Conservation (phyloP, 2,329 filamentous ascomycete species). For the Zasmidium angulare region DNA sequence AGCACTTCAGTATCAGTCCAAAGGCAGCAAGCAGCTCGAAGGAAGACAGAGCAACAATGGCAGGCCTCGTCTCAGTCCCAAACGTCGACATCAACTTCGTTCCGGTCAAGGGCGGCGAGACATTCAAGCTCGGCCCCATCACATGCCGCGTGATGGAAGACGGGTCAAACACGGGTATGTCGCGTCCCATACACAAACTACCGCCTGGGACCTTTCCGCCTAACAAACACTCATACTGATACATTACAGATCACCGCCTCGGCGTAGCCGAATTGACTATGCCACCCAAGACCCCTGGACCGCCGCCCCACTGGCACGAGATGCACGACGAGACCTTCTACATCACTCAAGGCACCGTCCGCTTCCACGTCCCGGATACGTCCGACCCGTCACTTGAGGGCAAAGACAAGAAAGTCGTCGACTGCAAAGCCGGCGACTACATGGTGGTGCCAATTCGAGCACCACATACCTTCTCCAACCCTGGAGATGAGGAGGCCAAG, state of each 20-base stretch:
- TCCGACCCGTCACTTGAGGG: slow-evolving; percentile 22
- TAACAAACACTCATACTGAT: neutral
- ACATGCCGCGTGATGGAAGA: slow-evolving; percentile 55
- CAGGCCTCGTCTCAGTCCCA: slow-evolving; percentile 38
- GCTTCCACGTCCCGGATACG: slow-evolving; percentile 49
- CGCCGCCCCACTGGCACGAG: slow-evolving; percentile 55
- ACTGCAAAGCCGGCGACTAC: slow-evolving; percentile 55
- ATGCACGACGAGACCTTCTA: slow-evolving; percentile 62
- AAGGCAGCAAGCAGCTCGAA: neutral
- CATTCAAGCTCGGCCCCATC: slow-evolving; percentile 50
- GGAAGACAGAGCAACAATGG: too few relatives aligned
- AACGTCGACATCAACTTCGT: slow-evolving; percentile 50
- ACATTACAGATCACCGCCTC: slow-evolving; percentile 49
- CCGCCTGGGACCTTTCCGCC: neutral
- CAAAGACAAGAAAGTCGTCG: slow-evolving; percentile 41
- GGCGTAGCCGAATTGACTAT: slow-evolving; percentile 51
- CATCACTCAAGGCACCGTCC: slow-evolving; percentile 52
- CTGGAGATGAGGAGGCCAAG: slow-evolving; percentile 53
- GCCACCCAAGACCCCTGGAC: slow-evolving; percentile 47
- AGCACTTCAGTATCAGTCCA: too few relatives aligned
- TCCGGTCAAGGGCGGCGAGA: slow-evolving; percentile 49
- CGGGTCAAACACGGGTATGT: slow-evolving; percentile 48
- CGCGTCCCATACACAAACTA: neutral
- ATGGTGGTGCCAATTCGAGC: slow-evolving; percentile 56
- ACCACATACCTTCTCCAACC: slow-evolving; percentile 59